These are phyloP conservation scores for Globisporangium radiosum DNA, from an alignment of 352 stramenopile species.

Conservation along the genomic window DNA sequence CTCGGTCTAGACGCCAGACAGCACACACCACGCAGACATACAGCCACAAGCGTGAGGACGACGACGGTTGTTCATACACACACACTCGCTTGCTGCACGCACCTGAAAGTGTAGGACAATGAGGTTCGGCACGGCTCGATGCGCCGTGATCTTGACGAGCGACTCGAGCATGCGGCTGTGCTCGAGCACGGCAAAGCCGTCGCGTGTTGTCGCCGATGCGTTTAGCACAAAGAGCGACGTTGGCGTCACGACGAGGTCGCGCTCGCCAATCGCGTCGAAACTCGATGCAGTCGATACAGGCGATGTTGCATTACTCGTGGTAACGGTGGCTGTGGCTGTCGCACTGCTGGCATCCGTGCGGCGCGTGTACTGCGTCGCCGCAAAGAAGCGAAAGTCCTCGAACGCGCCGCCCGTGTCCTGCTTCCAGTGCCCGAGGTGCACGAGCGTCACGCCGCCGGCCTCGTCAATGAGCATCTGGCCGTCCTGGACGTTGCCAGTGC, in stretches of 20 bases:
- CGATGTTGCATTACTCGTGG: background rate
- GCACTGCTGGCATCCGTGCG: background rate
- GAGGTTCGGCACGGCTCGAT: slow-evolving; percentile 49
- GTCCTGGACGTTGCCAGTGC: slow-evolving; percentile 8
- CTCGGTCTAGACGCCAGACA: slow-evolving; percentile 1
- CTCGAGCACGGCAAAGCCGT: slow-evolving; percentile 54
- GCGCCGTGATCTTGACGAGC: slow-evolving; percentile 47
- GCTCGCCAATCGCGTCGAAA: slow-evolving; percentile 34
- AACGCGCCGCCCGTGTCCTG: slow-evolving; percentile 19
- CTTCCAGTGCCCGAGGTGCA: slow-evolving; percentile 49
- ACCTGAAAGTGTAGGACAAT: slow-evolving; percentile 78
- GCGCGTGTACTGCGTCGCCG: slow-evolving; percentile 24
- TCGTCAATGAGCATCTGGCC: slow-evolving; percentile 14
- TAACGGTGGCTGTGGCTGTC: background rate
- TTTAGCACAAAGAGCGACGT: slow-evolving; percentile 42
- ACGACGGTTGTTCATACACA: no score
- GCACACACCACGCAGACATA: background rate
- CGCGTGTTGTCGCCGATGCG: slow-evolving; percentile 28
- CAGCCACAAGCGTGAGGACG: background rate
- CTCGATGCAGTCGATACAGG: background rate
- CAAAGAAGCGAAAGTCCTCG: slow-evolving; percentile 47
- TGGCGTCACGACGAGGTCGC: slow-evolving; percentile 64
- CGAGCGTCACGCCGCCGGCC: slow-evolving; percentile 18
- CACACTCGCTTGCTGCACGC: background rate
- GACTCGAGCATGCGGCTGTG: slow-evolving; percentile 45